A percentile compares a stretch with the other conserved stretches of the same genome.
Evolutionary conservation across 768 basidiomycete species (phyloP).

Genomic region (Scleroderma bovista): DNA sequence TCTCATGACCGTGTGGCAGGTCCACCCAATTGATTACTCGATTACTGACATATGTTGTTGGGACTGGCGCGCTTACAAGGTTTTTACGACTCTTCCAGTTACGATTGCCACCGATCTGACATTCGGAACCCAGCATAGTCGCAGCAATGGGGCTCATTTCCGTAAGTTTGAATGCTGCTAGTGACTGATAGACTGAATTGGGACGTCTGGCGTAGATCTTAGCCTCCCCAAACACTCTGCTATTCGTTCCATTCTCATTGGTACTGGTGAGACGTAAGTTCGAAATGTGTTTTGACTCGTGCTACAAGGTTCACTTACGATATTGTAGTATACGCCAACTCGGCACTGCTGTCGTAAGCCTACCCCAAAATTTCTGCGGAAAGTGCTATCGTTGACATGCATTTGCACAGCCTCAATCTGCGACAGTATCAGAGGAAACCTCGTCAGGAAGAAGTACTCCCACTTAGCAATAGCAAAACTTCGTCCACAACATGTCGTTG

Average conservation of each 20-base stretch:
- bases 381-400: too few species aligned
- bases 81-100: not conserved
- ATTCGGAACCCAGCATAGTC: not conserved
- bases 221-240: not conserved
- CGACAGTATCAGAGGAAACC: too few species aligned
- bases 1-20: not conserved
- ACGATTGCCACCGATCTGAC: not conserved
- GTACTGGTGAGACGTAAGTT: too few species aligned
- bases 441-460: too few species aligned
- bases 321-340: too few species aligned
- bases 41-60: constrained; percentile 6
- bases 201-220: not conserved
- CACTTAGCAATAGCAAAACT: not conserved
- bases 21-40: constrained; percentile 5
- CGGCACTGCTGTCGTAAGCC: too few species aligned
- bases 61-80: constrained; percentile 9
- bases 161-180: not conserved
- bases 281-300: too few species aligned
- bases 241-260: too few species aligned
- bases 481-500: too few species aligned
- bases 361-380: too few species aligned
- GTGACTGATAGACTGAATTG: not conserved
- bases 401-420: too few species aligned
- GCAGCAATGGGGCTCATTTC: not conserved
- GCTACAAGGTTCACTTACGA: too few species aligned